Base-by-base conservation (phyloP, 2,329 filamentous ascomycete species). In the Metarhizium sp. region DNA sequence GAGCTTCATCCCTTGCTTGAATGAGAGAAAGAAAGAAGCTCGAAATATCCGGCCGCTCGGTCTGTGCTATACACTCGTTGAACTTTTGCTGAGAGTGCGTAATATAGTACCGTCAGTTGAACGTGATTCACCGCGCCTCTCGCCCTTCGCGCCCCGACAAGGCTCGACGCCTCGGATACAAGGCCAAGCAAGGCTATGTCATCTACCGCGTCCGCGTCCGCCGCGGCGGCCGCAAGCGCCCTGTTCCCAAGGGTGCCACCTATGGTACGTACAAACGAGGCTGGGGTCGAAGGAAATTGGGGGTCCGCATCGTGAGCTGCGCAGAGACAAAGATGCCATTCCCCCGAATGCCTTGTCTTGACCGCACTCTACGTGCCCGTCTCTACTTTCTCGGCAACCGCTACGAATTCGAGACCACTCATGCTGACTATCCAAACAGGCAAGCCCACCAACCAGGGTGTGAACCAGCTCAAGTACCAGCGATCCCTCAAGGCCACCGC, bases 381-480 rank as follows among this genome's bases (percentile, higher is more conserved):
- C 25, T 25, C 25, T 25, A 25, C 25, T 25, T 25, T 25, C 25
- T 25, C 25, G 25, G 25, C 25, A 25, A 25, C 25, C 25, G 25
- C 25, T 25, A 25, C 4, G 25, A 4, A 25, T 25, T 34, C 32
- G 7, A 11, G 10, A 2, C 32, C 32, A 34, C 32, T 34, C 32
- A 34, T 46, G 18, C 52, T 53, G 18, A 53, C 45, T 10, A 30
- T 13, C 20, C 40, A 61, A 18, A 73, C 72, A 96, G 92, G 94
- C 86, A 99, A 99, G 85, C 94, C 94, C 76, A 99, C 94, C 87
- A 99, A 97, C 90, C 92, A 96, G 86, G 94, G 94, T 90, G 84
- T 99, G 70, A 99, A 99, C 87, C 94, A 99, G 85, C 91, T 99
- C 76, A 99, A 99, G 86, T 99, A 97, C 88, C 95, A 99, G 87